A percentile compares a stretch with the other conserved stretches of the same genome.
Evolutionary conservation across 2,329 filamentous ascomycete species (phyloP).

Genomic region (Apiospora kogelbergensis): DNA sequence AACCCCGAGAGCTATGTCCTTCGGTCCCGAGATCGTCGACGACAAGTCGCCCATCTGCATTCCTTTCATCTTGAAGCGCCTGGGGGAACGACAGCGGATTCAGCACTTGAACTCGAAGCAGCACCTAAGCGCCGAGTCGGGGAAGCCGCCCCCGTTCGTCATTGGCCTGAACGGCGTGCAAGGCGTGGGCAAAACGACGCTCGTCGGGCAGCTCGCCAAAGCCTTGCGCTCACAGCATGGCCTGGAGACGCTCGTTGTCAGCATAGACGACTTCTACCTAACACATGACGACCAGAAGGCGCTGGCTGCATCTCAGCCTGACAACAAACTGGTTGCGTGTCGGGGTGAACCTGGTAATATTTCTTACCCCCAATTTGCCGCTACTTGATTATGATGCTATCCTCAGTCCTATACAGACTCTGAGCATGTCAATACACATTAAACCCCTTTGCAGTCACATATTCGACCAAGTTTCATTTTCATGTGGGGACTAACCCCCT

Average conservation of each 20-base stretch:
- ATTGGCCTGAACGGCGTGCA: constrained; percentile 90
- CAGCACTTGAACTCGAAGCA: constrained; percentile 17
- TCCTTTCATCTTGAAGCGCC: constrained; percentile 68
- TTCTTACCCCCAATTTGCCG: no score
- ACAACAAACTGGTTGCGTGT: constrained; percentile 76
- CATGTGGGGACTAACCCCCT: not conserved
- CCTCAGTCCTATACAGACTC: no score
- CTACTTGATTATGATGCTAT: no score
- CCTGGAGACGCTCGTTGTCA: constrained; percentile 69
- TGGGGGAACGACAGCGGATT: constrained; percentile 47
- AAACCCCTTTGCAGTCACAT: no score
- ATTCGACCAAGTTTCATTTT: not conserved
- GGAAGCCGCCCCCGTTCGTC: constrained; percentile 61
- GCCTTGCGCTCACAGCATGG: constrained; percentile 55
- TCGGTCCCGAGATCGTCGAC: constrained; percentile 53
- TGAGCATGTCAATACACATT: no score
- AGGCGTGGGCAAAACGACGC: constrained; percentile 88
- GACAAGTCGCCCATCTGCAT: constrained; percentile 79
- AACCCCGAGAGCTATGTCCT: not conserved
- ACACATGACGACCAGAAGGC: constrained; percentile 65
- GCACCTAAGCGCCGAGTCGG: not conserved
- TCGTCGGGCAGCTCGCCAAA: constrained; percentile 67
- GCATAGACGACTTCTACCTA: constrained; percentile 89
- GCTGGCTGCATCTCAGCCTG: constrained; percentile 63
- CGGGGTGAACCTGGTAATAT: constrained; percentile 73